phyloP scores from a whole-genome alignment of 2,329 filamentous ascomycete species.

The Zymoseptoria crescenta region DNA sequence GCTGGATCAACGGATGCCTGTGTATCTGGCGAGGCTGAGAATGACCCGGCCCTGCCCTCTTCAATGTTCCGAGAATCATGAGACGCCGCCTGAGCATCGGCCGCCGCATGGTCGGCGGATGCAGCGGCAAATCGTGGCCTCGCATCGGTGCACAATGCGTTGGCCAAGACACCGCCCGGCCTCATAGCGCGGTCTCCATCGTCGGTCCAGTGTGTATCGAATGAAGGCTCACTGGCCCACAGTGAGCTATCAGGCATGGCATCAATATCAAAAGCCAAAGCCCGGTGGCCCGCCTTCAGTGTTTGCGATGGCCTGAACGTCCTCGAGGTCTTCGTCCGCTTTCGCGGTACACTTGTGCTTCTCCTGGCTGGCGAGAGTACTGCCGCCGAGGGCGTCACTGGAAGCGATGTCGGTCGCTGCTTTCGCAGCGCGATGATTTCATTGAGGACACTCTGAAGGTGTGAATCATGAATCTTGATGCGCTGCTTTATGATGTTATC shows the following conservation, averaged over 20 bases:
- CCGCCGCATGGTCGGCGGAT: not conserved
- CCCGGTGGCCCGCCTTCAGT: not conserved
- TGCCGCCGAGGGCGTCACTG: not conserved
- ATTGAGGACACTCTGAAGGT: not conserved
- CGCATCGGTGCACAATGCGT: not conserved
- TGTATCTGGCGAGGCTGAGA: not conserved
- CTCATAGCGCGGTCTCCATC: not conserved
- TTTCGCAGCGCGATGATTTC: not conserved
- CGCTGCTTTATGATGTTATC: not conserved
- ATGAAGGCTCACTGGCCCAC: not conserved
- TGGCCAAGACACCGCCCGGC: not conserved
- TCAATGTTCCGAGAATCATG: too few species aligned
- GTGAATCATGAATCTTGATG: not conserved
- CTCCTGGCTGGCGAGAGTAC: not conserved
- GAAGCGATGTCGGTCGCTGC: not conserved
- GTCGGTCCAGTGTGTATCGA: not conserved
- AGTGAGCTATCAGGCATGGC: not conserved
- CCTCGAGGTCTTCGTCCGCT: not conserved
- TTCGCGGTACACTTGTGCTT: not conserved
- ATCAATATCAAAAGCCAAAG: not conserved
- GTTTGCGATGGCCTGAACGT: slow-evolving; percentile 2
- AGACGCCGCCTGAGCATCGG: not conserved
- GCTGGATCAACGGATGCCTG: not conserved
- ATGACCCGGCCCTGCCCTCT: not conserved
- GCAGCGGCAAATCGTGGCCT: not conserved